A percentile compares a stretch with the other conserved stretches of the same genome.
Conservation (phyloP, 495 filamentous ascomycete species). For the Aspergillus nidulans region DNA sequence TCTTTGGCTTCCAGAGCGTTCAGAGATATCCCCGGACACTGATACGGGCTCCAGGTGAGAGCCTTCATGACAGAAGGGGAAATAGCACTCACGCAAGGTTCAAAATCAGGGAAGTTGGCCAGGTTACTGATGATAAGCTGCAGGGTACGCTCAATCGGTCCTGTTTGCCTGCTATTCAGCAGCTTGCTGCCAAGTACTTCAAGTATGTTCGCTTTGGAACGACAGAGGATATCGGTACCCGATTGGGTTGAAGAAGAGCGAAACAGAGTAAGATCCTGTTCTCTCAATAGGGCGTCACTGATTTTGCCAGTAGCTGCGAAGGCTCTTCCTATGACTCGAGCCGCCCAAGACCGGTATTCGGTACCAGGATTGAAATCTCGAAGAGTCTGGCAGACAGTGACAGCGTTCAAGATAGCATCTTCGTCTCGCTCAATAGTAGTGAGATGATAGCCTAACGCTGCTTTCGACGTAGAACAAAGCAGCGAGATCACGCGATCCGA, state of each 20-base stretch:
- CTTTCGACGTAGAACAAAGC: constrained; percentile 67
- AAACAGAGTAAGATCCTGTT: constrained; percentile 34
- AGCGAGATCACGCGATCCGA: constrained; percentile 67
- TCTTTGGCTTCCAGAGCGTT: constrained; percentile 15
- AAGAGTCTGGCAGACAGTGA: constrained; percentile 71
- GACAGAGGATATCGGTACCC: constrained; percentile 14
- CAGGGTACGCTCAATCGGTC: constrained; percentile 73
- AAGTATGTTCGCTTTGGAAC: constrained; percentile 53
- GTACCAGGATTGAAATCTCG: constrained; percentile 53
- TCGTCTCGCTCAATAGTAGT: constrained; percentile 62
- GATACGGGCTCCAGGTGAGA: constrained; percentile 43
- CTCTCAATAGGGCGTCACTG: constrained; percentile 34
- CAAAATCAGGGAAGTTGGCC: constrained; percentile 38
- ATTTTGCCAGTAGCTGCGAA: constrained; percentile 72
- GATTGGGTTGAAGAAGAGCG: constrained; percentile 1
- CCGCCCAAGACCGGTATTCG: constrained; percentile 79
- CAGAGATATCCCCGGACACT: constrained; percentile 27
- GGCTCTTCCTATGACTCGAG: constrained; percentile 74
- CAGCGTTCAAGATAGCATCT: constrained; percentile 53
- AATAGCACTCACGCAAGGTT: constrained; percentile 43
- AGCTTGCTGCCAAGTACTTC: constrained; percentile 64
- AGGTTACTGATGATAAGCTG: constrained; percentile 62
- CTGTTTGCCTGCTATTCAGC: constrained; percentile 59
- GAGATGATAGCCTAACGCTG: constrained; percentile 47
- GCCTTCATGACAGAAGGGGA: constrained; percentile 36